Conservation (phyloP, 768 basidiomycete genomes). For the Hydnomerulius pinastri region DNA sequence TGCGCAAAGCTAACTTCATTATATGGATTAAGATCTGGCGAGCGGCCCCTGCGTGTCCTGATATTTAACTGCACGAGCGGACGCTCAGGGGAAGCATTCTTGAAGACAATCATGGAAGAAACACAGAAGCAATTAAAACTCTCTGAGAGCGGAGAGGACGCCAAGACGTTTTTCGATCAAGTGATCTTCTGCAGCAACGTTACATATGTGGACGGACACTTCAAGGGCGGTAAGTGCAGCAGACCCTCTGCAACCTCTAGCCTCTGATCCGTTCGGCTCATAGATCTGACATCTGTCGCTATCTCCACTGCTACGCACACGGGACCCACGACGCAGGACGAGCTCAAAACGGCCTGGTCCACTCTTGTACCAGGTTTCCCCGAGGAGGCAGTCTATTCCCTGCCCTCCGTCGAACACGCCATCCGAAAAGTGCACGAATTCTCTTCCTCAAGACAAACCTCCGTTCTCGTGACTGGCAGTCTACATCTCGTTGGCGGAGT, state of each 20-base stretch:
- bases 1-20: constrained; percentile 4
- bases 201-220: constrained; percentile 86
- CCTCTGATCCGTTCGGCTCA: neutral
- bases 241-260: neutral
- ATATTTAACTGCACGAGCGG: constrained; percentile 97
- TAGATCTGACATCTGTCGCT: constrained; percentile 79
- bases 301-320: constrained; percentile 62
- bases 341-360: constrained; percentile 75
- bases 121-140: constrained; percentile 48
- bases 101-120: constrained; percentile 58
- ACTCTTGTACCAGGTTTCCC: constrained; percentile 63
- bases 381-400: constrained; percentile 63
- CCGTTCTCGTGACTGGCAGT: constrained; percentile 90
- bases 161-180: constrained; percentile 66
- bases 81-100: constrained; percentile 74
- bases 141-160: constrained; percentile 38
- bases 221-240: constrained; percentile 76
- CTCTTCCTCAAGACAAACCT: constrained; percentile 32
- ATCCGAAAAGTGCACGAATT: constrained; percentile 60
- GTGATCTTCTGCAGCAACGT: constrained; percentile 97
- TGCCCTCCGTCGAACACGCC: constrained; percentile 89
- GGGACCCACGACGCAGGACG: constrained; percentile 72
- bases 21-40: constrained; percentile 9
- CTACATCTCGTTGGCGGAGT: constrained; percentile 92
- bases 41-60: constrained; percentile 53